A percentile compares a stretch with the other conserved stretches of the same genome.
These are phyloP conservation scores for Populus davidiana DNA, from an alignment of 345 rosid species.

Conservation along the genomic window DNA sequence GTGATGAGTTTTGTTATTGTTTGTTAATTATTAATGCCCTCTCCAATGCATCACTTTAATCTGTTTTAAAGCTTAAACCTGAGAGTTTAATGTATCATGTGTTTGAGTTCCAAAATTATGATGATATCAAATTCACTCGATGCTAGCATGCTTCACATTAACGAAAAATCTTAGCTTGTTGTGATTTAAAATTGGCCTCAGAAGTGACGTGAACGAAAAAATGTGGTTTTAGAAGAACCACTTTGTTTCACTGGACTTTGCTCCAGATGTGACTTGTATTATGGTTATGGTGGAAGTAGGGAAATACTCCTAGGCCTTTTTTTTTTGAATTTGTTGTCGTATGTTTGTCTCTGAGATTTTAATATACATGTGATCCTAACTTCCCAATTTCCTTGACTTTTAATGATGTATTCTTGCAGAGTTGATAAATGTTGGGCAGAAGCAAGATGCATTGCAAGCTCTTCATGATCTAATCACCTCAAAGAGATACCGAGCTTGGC, in stretches of 20 bases:
- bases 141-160: not conserved
- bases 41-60: not conserved
- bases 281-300: not conserved
- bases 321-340: not conserved
- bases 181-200: not conserved
- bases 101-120: not conserved
- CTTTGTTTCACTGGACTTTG: not conserved
- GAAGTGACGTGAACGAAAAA: not conserved
- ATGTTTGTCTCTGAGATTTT: not conserved
- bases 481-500: constrained; percentile 94
- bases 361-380: not conserved
- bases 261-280: not conserved
- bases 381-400: not conserved
- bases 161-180: not conserved
- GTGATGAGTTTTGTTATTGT: not conserved
- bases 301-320: not conserved
- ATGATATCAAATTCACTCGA: not conserved
- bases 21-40: not conserved
- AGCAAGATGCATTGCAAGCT: constrained; percentile 89
- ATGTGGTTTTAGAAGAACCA: not conserved
- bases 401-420: constrained; percentile 41
- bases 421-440: constrained; percentile 95
- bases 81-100: not conserved
- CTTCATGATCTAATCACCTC: constrained; percentile 90
- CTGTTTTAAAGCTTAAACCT: not conserved